Evolutionary conservation across 345 rosid species (phyloP).

Genomic region (Camelina laxa): DNA sequence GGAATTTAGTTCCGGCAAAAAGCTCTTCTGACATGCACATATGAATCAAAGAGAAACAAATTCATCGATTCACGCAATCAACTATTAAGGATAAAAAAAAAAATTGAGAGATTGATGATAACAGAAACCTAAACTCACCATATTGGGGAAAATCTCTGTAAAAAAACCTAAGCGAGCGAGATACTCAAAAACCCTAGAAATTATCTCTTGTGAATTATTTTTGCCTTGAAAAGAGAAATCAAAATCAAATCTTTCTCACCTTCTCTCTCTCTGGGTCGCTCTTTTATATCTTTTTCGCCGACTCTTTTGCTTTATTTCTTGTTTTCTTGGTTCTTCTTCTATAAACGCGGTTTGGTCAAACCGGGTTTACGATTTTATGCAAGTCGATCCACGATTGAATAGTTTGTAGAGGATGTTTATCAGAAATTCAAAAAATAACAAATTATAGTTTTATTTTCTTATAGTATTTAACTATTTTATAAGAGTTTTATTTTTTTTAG

Average conservation of each 20-base stretch:
- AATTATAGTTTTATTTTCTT: too few relatives aligned
- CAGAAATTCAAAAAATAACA: too few relatives aligned
- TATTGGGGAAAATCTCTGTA: slow-evolving; percentile 7
- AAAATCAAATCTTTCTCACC: slow-evolving; percentile 27
- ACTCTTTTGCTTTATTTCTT: slow-evolving; percentile 6
- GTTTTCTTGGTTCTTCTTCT: slow-evolving; percentile 19
- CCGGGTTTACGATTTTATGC: slow-evolving; percentile 22
- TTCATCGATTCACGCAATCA: neutral
- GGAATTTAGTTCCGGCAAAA: too few relatives aligned
- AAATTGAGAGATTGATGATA: neutral
- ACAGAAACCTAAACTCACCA: slow-evolving; percentile 32
- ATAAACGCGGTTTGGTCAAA: slow-evolving; percentile 29
- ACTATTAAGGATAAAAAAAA: neutral
- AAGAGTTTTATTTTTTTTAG: too few relatives aligned
- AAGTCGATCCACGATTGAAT: neutral
- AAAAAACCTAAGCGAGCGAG: slow-evolving; percentile 17
- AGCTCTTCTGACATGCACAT: slow-evolving; percentile 20
- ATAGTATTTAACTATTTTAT: too few relatives aligned
- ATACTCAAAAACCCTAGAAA: slow-evolving; percentile 36
- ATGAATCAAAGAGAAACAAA: neutral
- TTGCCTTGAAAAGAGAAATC: neutral
- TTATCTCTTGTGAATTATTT: neutral
- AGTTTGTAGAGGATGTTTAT: too few relatives aligned
- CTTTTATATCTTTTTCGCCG: slow-evolving; percentile 17
- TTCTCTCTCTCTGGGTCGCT: neutral